phyloP scores from a whole-genome alignment of 1,139 yeast genomes.

The Saccharomyces uvarum region DNA sequence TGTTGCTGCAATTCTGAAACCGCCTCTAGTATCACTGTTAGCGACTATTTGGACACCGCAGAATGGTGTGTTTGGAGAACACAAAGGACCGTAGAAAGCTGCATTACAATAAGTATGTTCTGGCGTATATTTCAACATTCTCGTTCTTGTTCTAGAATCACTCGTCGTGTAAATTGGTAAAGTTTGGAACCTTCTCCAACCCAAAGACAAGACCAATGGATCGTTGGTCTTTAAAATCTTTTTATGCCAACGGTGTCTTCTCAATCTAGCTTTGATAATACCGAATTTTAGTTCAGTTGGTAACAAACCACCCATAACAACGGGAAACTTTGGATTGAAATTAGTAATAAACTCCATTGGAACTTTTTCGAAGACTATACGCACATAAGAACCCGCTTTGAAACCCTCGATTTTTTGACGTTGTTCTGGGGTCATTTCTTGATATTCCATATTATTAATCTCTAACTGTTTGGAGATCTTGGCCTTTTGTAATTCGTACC shows the following conservation, averaged over 20 bases:
- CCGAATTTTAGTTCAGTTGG: slow-evolving; percentile 92
- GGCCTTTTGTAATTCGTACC: slow-evolving; percentile 96
- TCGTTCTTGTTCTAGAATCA: slow-evolving; percentile 92
- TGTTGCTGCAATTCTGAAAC: slow-evolving; percentile 95
- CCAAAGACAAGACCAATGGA: slow-evolving; percentile 85
- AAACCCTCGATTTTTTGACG: slow-evolving; percentile 83
- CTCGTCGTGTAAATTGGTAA: slow-evolving; percentile 92
- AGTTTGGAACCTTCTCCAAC: slow-evolving; percentile 98
- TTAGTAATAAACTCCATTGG: slow-evolving; percentile 90
- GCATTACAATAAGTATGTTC: slow-evolving; percentile 97
- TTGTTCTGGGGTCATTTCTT: slow-evolving; percentile 64
- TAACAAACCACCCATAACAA: slow-evolving; percentile 83
- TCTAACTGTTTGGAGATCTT: slow-evolving; percentile 94
- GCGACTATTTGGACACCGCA: slow-evolving; percentile 91
- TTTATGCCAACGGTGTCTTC: slow-evolving; percentile 99
- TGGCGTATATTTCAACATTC: slow-evolving; percentile 97
- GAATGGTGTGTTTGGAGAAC: slow-evolving; percentile 94
- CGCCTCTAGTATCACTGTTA: slow-evolving; percentile 72
- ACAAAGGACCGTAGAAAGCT: slow-evolving; percentile 92
- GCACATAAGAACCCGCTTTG: slow-evolving; percentile 90
- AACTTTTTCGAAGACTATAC: slow-evolving; percentile 69
- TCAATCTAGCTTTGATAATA: slow-evolving; percentile 81
- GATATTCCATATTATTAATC: slow-evolving; percentile 75
- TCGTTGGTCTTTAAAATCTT: slow-evolving; percentile 92
- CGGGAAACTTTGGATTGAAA: slow-evolving; percentile 77